Percentiles rank a stretch among this genome's conserved stretches.
These are phyloP conservation scores for Ogataea nonfermentans DNA, from an alignment of 805 yeast genomes.

Conservation along the genomic window DNA sequence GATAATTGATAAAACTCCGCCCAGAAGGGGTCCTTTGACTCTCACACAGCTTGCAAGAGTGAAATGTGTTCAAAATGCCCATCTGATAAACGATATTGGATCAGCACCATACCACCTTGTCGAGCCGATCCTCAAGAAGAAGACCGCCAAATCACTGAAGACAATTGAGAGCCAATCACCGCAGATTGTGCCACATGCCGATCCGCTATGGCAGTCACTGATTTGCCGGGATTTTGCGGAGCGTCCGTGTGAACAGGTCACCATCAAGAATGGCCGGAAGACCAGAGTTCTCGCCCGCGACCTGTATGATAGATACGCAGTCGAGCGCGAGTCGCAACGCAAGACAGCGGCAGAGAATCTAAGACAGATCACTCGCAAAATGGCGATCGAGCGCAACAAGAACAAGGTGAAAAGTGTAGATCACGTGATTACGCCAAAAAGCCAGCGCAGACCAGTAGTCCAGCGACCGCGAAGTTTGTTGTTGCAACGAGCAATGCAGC, in stretches of 20 bases:
- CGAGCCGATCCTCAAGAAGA: conserved; percentile 44
- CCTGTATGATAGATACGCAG: conserved; percentile 38
- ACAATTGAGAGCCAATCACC: conserved; percentile 43
- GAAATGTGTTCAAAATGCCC: conserved; percentile 32
- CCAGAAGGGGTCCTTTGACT: conserved; percentile 25
- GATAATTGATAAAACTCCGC: conserved; percentile 19
- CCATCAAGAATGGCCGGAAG: conserved; percentile 20
- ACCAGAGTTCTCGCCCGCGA: conserved; percentile 36
- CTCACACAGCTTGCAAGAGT: conserved; percentile 28
- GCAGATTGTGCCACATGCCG: conserved; percentile 41
- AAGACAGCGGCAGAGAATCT: conserved; percentile 45
- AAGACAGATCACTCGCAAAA: conserved; percentile 39
- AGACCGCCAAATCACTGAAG: conserved; percentile 44
- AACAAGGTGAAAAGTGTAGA: conserved; percentile 38
- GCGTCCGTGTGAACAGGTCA: conserved; percentile 34
- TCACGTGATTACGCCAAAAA: conserved; percentile 26
- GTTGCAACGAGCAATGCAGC: conserved; percentile 33
- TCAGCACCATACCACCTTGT: conserved; percentile 43
- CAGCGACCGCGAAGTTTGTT: conserved; percentile 26
- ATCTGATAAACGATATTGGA: conserved; percentile 35
- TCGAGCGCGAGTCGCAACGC: conserved; percentile 43
- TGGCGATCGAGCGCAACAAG: conserved; percentile 40
- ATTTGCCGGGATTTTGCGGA: conserved; percentile 48
- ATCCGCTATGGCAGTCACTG: conserved; percentile 45
- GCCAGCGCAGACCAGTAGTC: conserved; percentile 10